A percentile compares a stretch with the other conserved stretches of the same genome.
These are phyloP conservation scores for Ustulina deusta DNA, from an alignment of 2,329 filamentous ascomycete species.

Conservation along the genomic window DNA sequence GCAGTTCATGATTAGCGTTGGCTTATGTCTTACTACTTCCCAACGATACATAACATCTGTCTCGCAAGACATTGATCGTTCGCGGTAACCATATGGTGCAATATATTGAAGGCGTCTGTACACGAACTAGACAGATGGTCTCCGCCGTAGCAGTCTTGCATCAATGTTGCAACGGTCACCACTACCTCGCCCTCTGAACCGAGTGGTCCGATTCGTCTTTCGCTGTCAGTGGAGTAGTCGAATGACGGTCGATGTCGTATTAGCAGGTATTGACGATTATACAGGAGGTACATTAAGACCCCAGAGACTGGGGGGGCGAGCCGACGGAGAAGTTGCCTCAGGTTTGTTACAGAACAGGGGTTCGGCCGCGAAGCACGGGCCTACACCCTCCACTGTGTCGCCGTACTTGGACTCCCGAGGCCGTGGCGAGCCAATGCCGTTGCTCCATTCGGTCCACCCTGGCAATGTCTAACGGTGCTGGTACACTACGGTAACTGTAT, in stretches of 20 bases:
- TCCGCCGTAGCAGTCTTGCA: background rate
- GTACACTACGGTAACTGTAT: no score
- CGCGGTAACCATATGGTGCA: background rate
- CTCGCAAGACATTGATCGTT: background rate
- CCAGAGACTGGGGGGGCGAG: constrained; percentile 10
- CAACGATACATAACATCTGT: background rate
- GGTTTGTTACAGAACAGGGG: constrained; percentile 49
- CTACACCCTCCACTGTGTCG: constrained; percentile 37
- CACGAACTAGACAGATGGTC: background rate
- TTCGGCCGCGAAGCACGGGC: constrained; percentile 31
- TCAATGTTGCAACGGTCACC: background rate
- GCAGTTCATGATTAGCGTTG: background rate
- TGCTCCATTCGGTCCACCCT: constrained; percentile 4
- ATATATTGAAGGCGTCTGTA: background rate
- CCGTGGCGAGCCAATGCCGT: constrained; percentile 32
- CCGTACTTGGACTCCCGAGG: constrained; percentile 21
- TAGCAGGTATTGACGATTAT: constrained; percentile 9
- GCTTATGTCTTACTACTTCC: background rate
- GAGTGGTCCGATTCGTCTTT: background rate
- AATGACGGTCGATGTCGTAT: constrained; percentile 25
- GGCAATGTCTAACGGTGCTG: constrained; percentile 7
- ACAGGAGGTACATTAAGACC: constrained; percentile 11
- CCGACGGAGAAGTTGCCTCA: constrained; percentile 44
- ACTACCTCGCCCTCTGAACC: background rate
- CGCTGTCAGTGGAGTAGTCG: background rate